phyloP scores from a whole-genome alignment of 805 yeast species.

The Torulaspora gathmanii region DNA sequence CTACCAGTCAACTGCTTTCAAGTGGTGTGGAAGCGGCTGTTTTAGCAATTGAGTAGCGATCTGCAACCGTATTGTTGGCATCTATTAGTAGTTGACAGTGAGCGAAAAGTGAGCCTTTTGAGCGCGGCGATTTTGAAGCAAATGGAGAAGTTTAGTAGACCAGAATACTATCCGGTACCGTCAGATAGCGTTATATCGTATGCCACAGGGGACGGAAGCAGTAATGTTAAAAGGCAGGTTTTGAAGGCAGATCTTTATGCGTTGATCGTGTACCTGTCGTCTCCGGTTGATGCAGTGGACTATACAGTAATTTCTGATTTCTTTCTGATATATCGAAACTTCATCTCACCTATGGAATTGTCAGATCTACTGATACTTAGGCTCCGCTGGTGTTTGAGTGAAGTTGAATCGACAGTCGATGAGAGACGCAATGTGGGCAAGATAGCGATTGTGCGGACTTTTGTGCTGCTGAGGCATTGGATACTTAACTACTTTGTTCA shows the following conservation, averaged over 20 bases:
- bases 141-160: constrained; percentile 24
- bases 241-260: constrained; percentile 31
- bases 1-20: neutral
- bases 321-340: constrained; percentile 75
- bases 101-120: no score
- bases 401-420: constrained; percentile 15
- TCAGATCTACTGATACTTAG: constrained; percentile 60
- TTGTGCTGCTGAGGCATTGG: constrained; percentile 88
- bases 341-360: constrained; percentile 53
- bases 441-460: constrained; percentile 69
- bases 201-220: constrained; percentile 11
- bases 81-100: neutral
- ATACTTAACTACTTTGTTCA: constrained; percentile 77
- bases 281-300: constrained; percentile 64
- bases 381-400: constrained; percentile 64
- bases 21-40: neutral
- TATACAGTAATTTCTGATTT: constrained; percentile 80
- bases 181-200: constrained; percentile 26
- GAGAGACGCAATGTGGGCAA: constrained; percentile 49
- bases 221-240: constrained; percentile 15
- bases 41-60: neutral
- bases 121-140: neutral
- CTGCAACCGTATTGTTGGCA: neutral
- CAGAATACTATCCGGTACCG: constrained; percentile 33
- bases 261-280: constrained; percentile 57